Percentiles rank a stretch among this genome's conserved stretches.
Evolutionary conservation across 2,329 filamentous ascomycete genomes (phyloP).

Genomic region (Lithohypha guttulata): DNA sequence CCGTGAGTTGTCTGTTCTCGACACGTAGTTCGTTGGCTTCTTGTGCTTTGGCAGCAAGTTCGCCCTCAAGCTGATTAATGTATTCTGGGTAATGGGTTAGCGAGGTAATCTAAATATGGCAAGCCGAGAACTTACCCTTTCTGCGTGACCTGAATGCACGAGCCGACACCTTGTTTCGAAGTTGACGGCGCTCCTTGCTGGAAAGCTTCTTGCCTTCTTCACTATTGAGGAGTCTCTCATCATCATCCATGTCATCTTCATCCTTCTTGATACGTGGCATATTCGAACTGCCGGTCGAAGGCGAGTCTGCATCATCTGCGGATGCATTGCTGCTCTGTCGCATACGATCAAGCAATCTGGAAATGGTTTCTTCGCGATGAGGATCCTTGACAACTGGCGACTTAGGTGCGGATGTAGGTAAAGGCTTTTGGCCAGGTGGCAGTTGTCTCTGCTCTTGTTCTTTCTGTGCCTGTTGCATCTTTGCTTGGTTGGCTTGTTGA

Average conservation of each 20-base stretch:
- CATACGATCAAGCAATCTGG: constrained; percentile 85
- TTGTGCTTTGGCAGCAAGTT: constrained; percentile 71
- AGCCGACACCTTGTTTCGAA: constrained; percentile 98
- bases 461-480: constrained; percentile 51
- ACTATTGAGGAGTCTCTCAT: constrained; percentile 84
- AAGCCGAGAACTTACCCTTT: constrained; percentile 60
- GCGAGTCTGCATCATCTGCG: constrained; percentile 40
- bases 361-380: constrained; percentile 83
- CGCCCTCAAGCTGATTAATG: constrained; percentile 83
- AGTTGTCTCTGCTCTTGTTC: constrained; percentile 41
- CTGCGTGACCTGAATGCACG: constrained; percentile 94
- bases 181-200: constrained; percentile 89
- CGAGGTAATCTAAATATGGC: constrained; percentile 7
- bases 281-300: constrained; percentile 25
- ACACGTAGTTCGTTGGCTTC: constrained; percentile 71
- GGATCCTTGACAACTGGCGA: constrained; percentile 45
- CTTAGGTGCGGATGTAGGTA: constrained; percentile 24
- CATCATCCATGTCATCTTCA: constrained; percentile 97
- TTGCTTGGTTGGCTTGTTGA: constrained; percentile 66
- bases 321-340: constrained; percentile 57
- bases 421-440: constrained; percentile 20
- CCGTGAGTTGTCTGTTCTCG: constrained; percentile 69
- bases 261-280: constrained; percentile 75
- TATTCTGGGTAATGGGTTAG: constrained; percentile 69
- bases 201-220: constrained; percentile 99